Evolutionary conservation across 257 asterid species (phyloP).

Genomic region (Nicotiana paniculata): DNA sequence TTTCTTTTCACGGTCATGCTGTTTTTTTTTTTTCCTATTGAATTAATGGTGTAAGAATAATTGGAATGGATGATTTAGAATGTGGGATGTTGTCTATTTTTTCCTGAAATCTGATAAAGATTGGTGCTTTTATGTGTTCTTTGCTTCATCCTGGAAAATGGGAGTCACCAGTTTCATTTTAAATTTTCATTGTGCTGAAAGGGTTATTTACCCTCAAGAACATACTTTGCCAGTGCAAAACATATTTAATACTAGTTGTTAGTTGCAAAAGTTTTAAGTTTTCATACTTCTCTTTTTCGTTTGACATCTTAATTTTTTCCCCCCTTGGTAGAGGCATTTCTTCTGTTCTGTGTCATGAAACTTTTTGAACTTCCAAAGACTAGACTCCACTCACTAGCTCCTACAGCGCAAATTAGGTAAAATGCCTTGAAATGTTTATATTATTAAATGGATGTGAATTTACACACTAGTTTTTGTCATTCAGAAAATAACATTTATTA

Average conservation of each 20-base stretch:
- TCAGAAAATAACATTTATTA: not conserved
- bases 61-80: conserved; percentile 12
- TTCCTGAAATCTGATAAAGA: conserved; percentile 8
- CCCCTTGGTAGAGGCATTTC: not conserved
- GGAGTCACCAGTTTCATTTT: not conserved
- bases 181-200: not conserved
- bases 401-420: not conserved
- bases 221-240: too few species aligned
- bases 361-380: not conserved
- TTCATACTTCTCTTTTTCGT: not conserved
- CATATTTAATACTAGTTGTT: not conserved
- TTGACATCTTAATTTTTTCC: not conserved
- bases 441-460: not conserved
- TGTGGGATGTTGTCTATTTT: conserved; percentile 11
- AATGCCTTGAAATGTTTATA: not conserved
- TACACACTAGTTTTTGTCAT: not conserved
- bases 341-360: not conserved
- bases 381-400: not conserved
- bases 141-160: not conserved
- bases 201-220: not conserved
- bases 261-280: not conserved
- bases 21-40: not conserved
- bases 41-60: not conserved
- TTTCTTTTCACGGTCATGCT: not conserved
- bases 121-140: not conserved